Conservation (phyloP, 345 rosid species). For the Kandelia obovata region DNA sequence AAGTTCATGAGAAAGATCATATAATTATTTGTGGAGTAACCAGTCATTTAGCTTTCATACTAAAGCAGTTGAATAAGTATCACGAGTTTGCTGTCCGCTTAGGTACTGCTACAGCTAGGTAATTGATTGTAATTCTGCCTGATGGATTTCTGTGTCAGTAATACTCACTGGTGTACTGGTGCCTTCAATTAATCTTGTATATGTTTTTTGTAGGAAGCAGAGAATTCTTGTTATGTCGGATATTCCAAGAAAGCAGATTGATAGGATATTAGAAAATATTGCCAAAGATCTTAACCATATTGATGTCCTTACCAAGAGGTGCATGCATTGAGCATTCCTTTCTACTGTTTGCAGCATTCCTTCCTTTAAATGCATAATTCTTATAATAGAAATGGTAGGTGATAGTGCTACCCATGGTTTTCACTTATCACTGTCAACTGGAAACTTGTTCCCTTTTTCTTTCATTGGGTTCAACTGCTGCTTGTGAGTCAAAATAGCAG, state of each 20-base stretch:
- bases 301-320: constrained; percentile 93
- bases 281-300: constrained; percentile 78
- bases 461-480: neutral
- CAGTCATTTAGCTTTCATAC: constrained; percentile 70
- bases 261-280: constrained; percentile 67
- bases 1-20: constrained; percentile 90
- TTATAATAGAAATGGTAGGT: neutral
- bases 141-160: constrained; percentile 1
- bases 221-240: constrained; percentile 94
- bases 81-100: constrained; percentile 86
- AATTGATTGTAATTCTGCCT: constrained; percentile 22
- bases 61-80: constrained; percentile 85
- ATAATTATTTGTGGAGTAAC: constrained; percentile 85
- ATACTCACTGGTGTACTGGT: constrained; percentile 7
- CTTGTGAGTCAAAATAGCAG: neutral
- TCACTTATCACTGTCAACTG: neutral
- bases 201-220: constrained; percentile 61
- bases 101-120: constrained; percentile 95
- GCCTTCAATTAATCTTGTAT: constrained; percentile 10
- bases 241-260: constrained; percentile 94
- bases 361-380: constrained; percentile 1
- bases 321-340: constrained; percentile 11
- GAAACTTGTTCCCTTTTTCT: constrained; percentile 9
- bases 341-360: neutral
- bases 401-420: too few relatives aligned